phyloP scores from a whole-genome alignment of 78 protist genomes.

The Carpediemonas membranifera region DNA sequence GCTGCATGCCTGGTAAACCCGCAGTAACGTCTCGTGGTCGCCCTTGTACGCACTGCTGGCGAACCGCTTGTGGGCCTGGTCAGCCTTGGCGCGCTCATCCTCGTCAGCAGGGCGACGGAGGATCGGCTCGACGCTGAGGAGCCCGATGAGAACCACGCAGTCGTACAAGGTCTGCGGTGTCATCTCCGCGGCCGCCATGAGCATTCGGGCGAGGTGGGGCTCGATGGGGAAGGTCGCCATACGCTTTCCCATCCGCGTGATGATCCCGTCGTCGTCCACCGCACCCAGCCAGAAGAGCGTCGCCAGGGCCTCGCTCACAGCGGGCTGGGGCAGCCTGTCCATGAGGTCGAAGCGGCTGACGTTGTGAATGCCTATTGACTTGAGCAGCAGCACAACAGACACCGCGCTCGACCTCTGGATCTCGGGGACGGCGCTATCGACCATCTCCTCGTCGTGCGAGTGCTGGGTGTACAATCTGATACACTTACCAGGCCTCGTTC shows the following conservation, averaged over 20 bases:
- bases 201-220: constrained; percentile 38
- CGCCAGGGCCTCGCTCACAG: constrained; percentile 37
- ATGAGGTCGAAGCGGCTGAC: constrained; percentile 61
- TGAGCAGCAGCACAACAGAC: constrained; percentile 68
- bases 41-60: constrained; percentile 88
- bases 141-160: no score
- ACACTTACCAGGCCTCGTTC: constrained; percentile 93
- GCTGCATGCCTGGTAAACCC: constrained; percentile 88
- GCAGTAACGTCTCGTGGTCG: constrained; percentile 92
- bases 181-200: not conserved
- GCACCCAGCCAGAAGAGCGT: constrained; percentile 8
- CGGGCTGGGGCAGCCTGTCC: constrained; percentile 58
- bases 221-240: constrained; percentile 96
- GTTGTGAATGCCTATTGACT: constrained; percentile 77
- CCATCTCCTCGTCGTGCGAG: constrained; percentile 63
- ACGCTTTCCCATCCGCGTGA: constrained; percentile 88
- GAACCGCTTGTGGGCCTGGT: constrained; percentile 48
- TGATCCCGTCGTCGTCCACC: constrained; percentile 53
- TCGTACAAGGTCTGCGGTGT: no score
- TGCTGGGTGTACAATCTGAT: constrained; percentile 74
- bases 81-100: no score
- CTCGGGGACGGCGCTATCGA: constrained; percentile 87
- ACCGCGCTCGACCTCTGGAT: constrained; percentile 74
- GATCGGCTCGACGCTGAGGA: no score
- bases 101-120: no score